Evolutionary conservation across 208 protist genomes (phyloP).

Genomic region (Trypanosoma theileri): DNA sequence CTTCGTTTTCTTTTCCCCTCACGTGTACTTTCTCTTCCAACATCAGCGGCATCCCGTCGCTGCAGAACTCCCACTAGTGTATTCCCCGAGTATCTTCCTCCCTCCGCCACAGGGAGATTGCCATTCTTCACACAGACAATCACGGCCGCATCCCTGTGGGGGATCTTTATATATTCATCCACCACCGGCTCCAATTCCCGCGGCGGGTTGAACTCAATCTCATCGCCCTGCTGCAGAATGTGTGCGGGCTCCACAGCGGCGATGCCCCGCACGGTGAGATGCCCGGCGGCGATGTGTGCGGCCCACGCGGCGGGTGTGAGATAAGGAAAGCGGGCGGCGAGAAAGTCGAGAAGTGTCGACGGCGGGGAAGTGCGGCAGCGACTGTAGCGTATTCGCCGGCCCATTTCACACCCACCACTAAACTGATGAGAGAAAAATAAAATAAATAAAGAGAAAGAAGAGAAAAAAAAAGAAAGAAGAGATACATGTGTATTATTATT

Average conservation of each 20-base stretch:
- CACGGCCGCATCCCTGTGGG: constrained; percentile 56
- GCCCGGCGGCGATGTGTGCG: constrained; percentile 45
- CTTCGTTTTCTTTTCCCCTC: neutral
- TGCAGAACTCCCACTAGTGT: constrained; percentile 62
- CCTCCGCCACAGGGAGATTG: constrained; percentile 79
- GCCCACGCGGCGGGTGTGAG: constrained; percentile 48
- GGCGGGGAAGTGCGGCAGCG: constrained; percentile 46
- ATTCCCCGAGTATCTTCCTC: constrained; percentile 81
- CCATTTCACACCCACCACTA: constrained; percentile 30
- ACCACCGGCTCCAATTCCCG: constrained; percentile 65
- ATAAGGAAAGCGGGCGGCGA: constrained; percentile 61
- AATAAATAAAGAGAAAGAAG: neutral
- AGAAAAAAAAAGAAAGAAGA: too few relatives aligned
- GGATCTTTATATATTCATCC: constrained; percentile 56
- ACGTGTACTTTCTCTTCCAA: neutral
- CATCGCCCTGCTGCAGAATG: constrained; percentile 55
- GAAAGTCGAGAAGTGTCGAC: constrained; percentile 49
- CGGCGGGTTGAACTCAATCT: constrained; percentile 65
- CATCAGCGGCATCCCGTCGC: constrained; percentile 12
- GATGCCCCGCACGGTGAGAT: constrained; percentile 33
- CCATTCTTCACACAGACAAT: constrained; percentile 77
- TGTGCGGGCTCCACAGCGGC: neutral
- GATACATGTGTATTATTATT: neutral
- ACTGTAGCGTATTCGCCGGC: constrained; percentile 59
- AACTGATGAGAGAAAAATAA: constrained; percentile 9